phyloP scores from a whole-genome alignment of 129 eudicot species.

The Ambrosia trifida region DNA sequence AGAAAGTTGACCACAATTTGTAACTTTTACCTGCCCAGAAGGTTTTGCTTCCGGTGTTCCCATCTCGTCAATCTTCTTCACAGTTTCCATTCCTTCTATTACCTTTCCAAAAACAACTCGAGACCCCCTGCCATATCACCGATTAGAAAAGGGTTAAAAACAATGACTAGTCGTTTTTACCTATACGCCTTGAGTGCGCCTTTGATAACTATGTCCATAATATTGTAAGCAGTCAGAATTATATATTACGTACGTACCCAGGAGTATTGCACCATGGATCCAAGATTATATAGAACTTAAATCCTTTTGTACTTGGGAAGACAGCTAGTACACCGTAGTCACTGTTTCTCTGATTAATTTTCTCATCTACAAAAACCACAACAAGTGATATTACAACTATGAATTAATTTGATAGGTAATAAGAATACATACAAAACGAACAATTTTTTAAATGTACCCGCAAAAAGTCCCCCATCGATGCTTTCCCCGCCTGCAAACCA shows the following conservation, averaged over 20 bases:
- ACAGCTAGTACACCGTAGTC: slow-evolving; percentile 77
- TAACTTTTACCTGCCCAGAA: slow-evolving; percentile 54
- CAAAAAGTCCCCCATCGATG: slow-evolving; percentile 88
- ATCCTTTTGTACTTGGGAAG: slow-evolving; percentile 85
- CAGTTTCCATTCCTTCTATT: slow-evolving; percentile 66
- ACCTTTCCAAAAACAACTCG: slow-evolving; percentile 93
- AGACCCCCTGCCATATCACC: slow-evolving; percentile 50
- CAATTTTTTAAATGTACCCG: slow-evolving; percentile 43
- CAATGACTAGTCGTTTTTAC: not conserved
- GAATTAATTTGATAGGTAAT: not conserved
- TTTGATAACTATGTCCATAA: not conserved
- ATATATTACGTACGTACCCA: slow-evolving; percentile 70
- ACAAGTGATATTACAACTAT: not conserved
- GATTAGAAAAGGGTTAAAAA: not conserved
- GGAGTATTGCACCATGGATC: slow-evolving; percentile 72
- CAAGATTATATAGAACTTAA: slow-evolving; percentile 73
- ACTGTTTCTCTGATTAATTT: slow-evolving; percentile 65
- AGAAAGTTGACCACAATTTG: slow-evolving; percentile 66
- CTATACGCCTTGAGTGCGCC: too few relatives aligned
- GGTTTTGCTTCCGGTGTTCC: slow-evolving; percentile 74
- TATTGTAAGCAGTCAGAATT: not conserved
- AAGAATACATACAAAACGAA: not conserved
- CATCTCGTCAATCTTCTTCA: slow-evolving; percentile 67
- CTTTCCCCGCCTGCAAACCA: slow-evolving; percentile 99
- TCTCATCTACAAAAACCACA: slow-evolving; percentile 63